A percentile compares a stretch with the other conserved stretches of the same genome.
Conservation (phyloP, 768 basidiomycete species). For the Pulveroboletus sp. region DNA sequence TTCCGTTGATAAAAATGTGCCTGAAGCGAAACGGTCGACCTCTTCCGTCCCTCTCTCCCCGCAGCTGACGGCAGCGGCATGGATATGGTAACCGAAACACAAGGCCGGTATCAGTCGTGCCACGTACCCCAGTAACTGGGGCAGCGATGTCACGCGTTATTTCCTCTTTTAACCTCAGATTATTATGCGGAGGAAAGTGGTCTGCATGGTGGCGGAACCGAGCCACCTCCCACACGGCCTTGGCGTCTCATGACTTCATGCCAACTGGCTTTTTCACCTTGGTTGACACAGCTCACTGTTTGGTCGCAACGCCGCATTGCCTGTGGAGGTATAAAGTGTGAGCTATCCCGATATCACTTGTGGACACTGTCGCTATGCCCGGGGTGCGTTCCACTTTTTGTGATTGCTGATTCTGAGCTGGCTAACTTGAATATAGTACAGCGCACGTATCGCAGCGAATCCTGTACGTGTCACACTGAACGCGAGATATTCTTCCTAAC, state of each 20-base stretch:
- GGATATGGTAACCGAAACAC: not conserved
- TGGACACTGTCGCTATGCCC: not conserved
- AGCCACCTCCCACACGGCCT: no score
- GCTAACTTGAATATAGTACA: conserved; percentile 41
- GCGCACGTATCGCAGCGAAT: conserved; percentile 52
- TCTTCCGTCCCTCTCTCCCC: not conserved
- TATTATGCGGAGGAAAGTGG: no score
- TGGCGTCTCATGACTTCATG: no score
- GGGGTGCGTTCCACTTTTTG: not conserved
- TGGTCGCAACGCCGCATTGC: not conserved
- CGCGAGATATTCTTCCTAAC: conserved; percentile 3
- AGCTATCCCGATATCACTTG: not conserved
- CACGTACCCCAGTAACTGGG: not conserved
- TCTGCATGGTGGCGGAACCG: no score
- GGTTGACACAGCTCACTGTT: no score
- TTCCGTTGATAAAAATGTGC: not conserved
- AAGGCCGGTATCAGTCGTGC: not conserved
- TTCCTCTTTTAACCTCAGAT: not conserved
- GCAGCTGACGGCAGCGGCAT: not conserved
- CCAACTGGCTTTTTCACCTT: no score
- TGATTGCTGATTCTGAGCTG: not conserved
- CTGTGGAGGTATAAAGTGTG: conserved; percentile 18
- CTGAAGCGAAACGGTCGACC: not conserved
- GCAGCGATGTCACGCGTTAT: not conserved
- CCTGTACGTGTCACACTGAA: conserved; percentile 37